Evolutionary conservation across 805 yeast genomes (phyloP), one percentile per base, ranked within the genome.

Genomic region (Ogataea henricii): DNA sequence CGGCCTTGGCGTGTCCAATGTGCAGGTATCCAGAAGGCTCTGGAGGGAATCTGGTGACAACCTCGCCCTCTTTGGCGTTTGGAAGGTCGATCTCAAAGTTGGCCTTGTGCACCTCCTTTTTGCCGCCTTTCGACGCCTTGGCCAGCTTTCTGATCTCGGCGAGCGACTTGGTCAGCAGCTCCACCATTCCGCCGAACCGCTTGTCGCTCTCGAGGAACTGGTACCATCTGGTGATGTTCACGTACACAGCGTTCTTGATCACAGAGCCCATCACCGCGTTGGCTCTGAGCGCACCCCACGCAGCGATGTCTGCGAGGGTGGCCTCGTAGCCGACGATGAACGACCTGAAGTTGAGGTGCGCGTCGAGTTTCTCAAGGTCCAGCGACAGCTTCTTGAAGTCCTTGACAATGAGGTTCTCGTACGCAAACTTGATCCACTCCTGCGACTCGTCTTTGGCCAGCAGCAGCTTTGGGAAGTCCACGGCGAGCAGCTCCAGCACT

Each of bases 21-120:
- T 94, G 99, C 71, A 94, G 79, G 71, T 91, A 94, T 73, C 99
- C 99, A 73, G 96, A 88, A 51, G 99, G 99, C 76, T 94, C 99
- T 56, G 99, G 99, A 44, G 96, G 99, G 83, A 94, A 94, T 74
- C 99, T 87, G 46, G 99, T 95, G 46, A 95, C 98, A 48, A 94
- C 99, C 71, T 91, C 76, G 56, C 99, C 99, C 48, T 86, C 83
- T 62, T 79, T 83, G 49, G 99, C 99, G 66, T 83, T 95, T 50
- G 87, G 87, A 57, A 94, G 81, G 62, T 89, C 94, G 63, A 94
- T 94, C 67, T 91, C 97, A 59, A 87, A 94, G 69, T 87, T 91
- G 53, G 99, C 98, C 74, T 89, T 89, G 77, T 89, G 95, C 45
- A 83, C 75, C 70, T 89, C 94, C 72, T 89, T 90, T 73, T 85